Base-by-base conservation (phyloP, 331 rosid genomes). In the Stylosanthes scabra region DNA sequence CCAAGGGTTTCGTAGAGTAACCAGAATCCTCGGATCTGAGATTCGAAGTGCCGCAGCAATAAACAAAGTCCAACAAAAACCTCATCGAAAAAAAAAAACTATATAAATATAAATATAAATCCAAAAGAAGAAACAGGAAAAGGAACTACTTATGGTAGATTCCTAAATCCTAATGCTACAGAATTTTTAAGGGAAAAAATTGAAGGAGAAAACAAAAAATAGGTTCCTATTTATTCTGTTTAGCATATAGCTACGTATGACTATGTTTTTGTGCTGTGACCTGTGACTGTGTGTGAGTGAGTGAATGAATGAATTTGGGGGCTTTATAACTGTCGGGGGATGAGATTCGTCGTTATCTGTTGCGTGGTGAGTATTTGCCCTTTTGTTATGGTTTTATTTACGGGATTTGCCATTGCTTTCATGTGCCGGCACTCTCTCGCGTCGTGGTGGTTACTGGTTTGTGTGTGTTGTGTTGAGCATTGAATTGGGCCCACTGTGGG, bases 41-140 rank as follows among this genome's bases (percentile, higher is more conserved):
- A 15, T 50, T 6, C 14, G 70, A 11, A 27, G 74, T 45, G 15
- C 89, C 84, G 20, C 92, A 87, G 59, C 96, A 91, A 8, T 88
- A 60, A 25, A 89, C 83, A 11, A 85, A 73, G 44, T 80, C 83
- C 3, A 78, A 71, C 56, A 84, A 79, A 77, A 87, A 84, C 81
- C 69, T 87, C 95, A 91, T 91, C 0, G 59, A 15, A n/a, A 13
- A 3, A 25, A 49, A 51, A 51, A 51, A 1, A 3, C 13, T 8
- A 47, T 4, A 47, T 3, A 47, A 47, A n/a, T n/a, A n/a, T n/a
- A n/a, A n/a, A n/a, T n/a, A n/a, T n/a, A n/a, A n/a, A n/a, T n/a
- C 7, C 51, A 70, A 4, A 10, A 31, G 11, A 8, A 7, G 25
- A 27, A 10, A 31, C 8, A 39, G 29, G 27, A 27, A 41, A 5